Base-by-base conservation (phyloP, 2,329 filamentous ascomycete species). In the Fusarium anguioides region DNA sequence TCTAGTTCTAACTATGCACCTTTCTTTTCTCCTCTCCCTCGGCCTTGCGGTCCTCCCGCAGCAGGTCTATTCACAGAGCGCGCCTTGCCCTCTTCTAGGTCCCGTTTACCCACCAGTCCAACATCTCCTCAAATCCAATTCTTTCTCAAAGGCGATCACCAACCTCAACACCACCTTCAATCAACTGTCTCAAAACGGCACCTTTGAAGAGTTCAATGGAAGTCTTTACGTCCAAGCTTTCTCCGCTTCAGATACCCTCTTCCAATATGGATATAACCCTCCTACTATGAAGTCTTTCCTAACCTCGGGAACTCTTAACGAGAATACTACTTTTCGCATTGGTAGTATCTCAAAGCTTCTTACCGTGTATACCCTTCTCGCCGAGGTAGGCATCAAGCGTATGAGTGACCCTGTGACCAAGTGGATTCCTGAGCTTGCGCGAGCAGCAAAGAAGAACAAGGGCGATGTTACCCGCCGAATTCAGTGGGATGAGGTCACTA, bases 381-480 rank as follows among this genome's bases (percentile, higher is more conserved):
- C 33, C 0, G 44, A 61, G 14, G 52, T 55, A 3, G 60, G 58
- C 5, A 45, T 56, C 44, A 37, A 49, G 8, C 20, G 8, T 11
- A 57, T 63, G 23, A 27, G 29, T 8, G 60, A 63, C 8, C 50
- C 50, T 0, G 58, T 63, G 1, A 63, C 58, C 0, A 63, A 50
- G 46, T 63, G 58, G 60, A 27, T 63, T 1, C 60, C 57, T 35
- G 60, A 63, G 5, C 44, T 63, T 14, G 58, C 50, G 4, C 20
- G 7, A 14, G 58, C 21, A 0, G 42, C 44, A 3, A 44, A 44
- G 17, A 55, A 49, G 4, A 14, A n/a, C 8, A 42, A 33, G 0
- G 39, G 26, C 1, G 37, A 49, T 9, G 14, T 8, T 6, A 27
- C 24, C 8, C 26, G 33, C 4, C 31, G 6, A 4, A 20, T 57